Percentiles rank a stretch among this genome's conserved stretches.
These are phyloP conservation scores for Penicillium concentricum DNA, from an alignment of 2,329 filamentous ascomycete genomes.

Conservation along the genomic window DNA sequence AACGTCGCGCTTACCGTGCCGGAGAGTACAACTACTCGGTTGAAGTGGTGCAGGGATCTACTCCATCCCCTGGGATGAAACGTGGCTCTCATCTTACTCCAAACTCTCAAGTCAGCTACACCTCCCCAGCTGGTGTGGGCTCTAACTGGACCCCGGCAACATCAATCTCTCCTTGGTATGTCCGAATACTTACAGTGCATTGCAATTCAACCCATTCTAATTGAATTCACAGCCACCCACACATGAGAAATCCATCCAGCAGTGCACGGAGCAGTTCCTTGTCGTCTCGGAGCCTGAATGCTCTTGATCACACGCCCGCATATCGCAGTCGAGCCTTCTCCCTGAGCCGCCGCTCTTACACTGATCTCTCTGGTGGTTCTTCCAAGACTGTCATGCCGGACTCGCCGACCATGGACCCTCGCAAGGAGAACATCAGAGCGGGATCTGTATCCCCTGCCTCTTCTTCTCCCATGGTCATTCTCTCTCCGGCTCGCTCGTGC, in stretches of 20 bases:
- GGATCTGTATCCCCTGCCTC: conserved; percentile 40
- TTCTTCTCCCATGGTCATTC: conserved; percentile 39
- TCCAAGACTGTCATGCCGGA: conserved; percentile 37
- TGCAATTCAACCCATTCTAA: conserved; percentile 25
- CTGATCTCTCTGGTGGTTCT: conserved; percentile 36
- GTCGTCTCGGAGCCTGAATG: conserved; percentile 39
- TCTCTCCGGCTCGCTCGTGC: conserved; percentile 37
- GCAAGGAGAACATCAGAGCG: conserved; percentile 39
- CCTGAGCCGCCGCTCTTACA: conserved; percentile 28
- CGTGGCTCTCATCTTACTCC: conserved; percentile 45
- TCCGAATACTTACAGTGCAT: conserved; percentile 9
- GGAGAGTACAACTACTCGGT: conserved; percentile 78
- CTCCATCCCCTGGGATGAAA: conserved; percentile 45
- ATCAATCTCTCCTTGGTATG: conserved; percentile 50
- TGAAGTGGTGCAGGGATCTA: conserved; percentile 46
- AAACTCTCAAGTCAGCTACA: conserved; percentile 43
- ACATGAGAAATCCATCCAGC: conserved; percentile 39
- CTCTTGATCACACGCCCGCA: conserved; percentile 41
- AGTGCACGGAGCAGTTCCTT: conserved; percentile 38
- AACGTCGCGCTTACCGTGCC: conserved; percentile 91
- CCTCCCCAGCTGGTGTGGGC: conserved; percentile 43
- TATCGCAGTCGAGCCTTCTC: conserved; percentile 31
- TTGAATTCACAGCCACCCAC: conserved; percentile 34
- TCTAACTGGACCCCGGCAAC: conserved; percentile 49
- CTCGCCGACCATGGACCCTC: conserved; percentile 37